Conservation (phyloP, 129 eudicot genomes). For the Solidago caesia region DNA sequence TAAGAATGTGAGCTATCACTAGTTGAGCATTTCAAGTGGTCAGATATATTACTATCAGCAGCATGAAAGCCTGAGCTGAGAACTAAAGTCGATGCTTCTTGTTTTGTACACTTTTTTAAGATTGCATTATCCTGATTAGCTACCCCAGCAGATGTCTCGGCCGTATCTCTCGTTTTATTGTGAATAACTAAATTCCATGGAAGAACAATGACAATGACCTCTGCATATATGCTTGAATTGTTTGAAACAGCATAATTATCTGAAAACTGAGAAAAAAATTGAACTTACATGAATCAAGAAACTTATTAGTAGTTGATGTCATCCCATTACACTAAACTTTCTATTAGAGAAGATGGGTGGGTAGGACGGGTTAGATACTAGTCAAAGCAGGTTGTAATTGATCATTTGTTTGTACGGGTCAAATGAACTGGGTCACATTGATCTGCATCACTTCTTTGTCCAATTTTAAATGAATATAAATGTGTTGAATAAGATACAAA, state of each 20-base stretch:
- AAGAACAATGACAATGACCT: conserved; percentile 54
- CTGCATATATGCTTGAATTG: conserved; percentile 52
- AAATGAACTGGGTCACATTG: neutral
- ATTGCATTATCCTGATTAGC: neutral
- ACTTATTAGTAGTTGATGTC: conserved; percentile 3
- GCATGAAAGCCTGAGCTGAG: neutral
- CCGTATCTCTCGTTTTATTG: conserved; percentile 27
- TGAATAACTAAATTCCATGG: conserved; percentile 71
- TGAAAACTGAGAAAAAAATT: conserved; percentile 45
- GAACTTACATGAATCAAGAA: conserved; percentile 9
- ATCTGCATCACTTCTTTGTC: neutral
- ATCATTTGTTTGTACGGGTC: neutral
- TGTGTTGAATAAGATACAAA: neutral
- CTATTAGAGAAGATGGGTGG: neutral
- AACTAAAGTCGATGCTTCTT: neutral
- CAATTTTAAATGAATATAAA: neutral
- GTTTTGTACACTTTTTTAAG: neutral
- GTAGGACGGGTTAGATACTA: neutral
- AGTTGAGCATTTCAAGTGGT: conserved; percentile 7
- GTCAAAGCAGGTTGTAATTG: neutral
- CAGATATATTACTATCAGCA: conserved; percentile 11
- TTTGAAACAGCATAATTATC: conserved; percentile 43
- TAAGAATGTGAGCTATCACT: neutral
- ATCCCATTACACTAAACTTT: neutral
- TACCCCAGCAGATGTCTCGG: conserved; percentile 26